Base-by-base conservation (phyloP, 2,329 filamentous ascomycete genomes). In the Aureobasidium zeae region DNA sequence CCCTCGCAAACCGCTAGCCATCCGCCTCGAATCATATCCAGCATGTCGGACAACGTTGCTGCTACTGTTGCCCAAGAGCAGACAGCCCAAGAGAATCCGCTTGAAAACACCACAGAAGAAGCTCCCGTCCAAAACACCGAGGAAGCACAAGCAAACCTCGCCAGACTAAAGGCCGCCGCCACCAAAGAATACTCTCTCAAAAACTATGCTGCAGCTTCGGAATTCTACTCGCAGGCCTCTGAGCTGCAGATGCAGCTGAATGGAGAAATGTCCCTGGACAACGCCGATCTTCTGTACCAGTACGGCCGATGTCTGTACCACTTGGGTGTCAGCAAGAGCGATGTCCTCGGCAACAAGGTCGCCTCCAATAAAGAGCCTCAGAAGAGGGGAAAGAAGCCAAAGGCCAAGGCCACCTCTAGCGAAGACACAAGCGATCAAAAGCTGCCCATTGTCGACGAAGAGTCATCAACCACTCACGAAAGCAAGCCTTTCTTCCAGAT, bases 291-390 rank as follows among this genome's bases (percentile, higher is more conserved):
- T 34, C 77, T 96, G 15, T 98, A 94, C 63, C 77, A 87, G 51
- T 98, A 98, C 64, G 91, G 91, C 11, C 85, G 89, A 59, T 86
- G 86, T 45, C 70, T 98, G 15, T 96, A 94, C 72, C 88, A 88
- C 62, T 83, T 96, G 48, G 91, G 88, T 21, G 84, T 96, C 61
- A 81, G 79, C 62, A 94, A 94, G 64, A 95, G 87, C 59, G 88
- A 96, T 58, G 88, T 98, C 17, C 72, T 98, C 25, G 91, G 91
- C 46, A 85, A 83, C 24, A 83, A 83, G 57, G 83, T 88, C 15
- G 73, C 76, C 11, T 67, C 72, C 32, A 67, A 71, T 62, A 76
- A 59, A 66, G 73, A 57, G 64, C 79, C 64, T 53, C 66, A 69
- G 46, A 73, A 71, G 56, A 65, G 63, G 42, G 58, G 67, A 33